phyloP scores from a whole-genome alignment of 202 grass and related monocot species.

The Saccharum hybrid region DNA sequence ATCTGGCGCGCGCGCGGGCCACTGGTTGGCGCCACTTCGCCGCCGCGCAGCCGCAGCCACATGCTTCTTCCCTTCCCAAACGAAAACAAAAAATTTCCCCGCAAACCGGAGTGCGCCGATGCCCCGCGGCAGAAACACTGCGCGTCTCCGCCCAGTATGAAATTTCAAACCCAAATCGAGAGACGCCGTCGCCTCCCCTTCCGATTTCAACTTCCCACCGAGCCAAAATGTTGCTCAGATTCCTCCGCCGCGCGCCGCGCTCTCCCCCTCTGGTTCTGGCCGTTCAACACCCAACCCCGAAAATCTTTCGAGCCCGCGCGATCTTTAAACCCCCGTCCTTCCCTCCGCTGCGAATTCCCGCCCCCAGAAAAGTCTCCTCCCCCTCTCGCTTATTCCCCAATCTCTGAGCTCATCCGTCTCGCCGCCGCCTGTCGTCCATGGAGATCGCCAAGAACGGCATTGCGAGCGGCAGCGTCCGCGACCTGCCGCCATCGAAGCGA shows the following conservation, averaged over 20 bases:
- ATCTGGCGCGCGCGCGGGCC: background rate
- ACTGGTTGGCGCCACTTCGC: conserved; percentile 26
- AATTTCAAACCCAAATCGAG: conserved; percentile 26
- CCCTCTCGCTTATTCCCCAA: background rate
- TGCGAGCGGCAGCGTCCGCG: conserved; percentile 34
- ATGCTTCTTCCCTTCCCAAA: background rate
- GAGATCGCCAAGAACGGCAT: conserved; percentile 27
- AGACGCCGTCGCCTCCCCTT: background rate
- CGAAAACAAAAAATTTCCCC: conserved; percentile 7
- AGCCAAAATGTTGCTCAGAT: conserved; percentile 6
- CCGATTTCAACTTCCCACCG: conserved; percentile 12
- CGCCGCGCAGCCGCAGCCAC: conserved; percentile 7
- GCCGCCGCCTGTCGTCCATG: conserved; percentile 19
- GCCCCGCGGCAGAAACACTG: background rate
- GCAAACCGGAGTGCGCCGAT: background rate
- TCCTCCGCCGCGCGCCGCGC: conserved; percentile 32
- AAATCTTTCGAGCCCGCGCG: background rate
- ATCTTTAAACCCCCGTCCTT: conserved; percentile 35
- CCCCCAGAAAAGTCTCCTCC: background rate
- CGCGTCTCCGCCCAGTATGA: conserved; percentile 32
- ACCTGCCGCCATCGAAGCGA: conserved; percentile 74
- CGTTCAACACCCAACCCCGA: background rate
- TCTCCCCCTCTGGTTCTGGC: background rate
- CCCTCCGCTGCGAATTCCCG: conserved; percentile 18
- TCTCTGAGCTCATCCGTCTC: background rate